Evolutionary conservation across 129 eudicot genomes (phyloP).

Genomic region (Tagetes patula): DNA sequence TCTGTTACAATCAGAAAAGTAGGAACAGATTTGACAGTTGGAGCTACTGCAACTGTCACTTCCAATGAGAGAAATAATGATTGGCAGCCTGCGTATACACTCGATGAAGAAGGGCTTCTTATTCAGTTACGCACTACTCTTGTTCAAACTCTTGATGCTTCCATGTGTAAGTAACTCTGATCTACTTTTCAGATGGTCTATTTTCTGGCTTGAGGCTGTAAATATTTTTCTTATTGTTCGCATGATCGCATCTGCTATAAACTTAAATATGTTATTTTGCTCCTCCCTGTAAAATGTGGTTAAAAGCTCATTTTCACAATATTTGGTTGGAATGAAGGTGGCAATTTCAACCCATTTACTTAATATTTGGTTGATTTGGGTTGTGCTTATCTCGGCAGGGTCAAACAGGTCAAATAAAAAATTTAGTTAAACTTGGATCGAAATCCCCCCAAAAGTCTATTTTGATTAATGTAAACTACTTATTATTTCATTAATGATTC

Average conservation of each 20-base stretch:
- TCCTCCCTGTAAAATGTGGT: not conserved
- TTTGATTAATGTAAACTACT: not conserved
- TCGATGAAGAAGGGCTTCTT: conserved; percentile 86
- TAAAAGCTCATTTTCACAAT: conserved; percentile 10
- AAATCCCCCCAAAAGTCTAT: not conserved
- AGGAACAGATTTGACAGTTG: conserved; percentile 53
- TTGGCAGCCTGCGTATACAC: conserved; percentile 78
- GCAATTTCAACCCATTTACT: not conserved
- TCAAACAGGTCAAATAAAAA: not conserved
- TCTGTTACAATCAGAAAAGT: conserved; percentile 65
- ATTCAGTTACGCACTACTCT: conserved; percentile 74
- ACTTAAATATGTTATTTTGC: not conserved
- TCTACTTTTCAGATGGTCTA: not conserved
- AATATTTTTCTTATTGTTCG: not conserved
- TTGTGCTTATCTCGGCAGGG: not conserved
- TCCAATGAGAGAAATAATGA: conserved; percentile 60
- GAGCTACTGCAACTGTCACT: conserved; percentile 44
- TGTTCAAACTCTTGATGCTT: conserved; percentile 75
- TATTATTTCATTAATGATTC: not conserved
- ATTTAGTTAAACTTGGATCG: not conserved
- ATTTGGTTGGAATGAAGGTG: not conserved
- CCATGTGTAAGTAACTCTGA: conserved; percentile 45
- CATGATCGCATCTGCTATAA: not conserved
- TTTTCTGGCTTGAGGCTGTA: conserved; percentile 9
- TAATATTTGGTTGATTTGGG: not conserved